Evolutionary conservation across 2,329 filamentous ascomycete species (phyloP), one percentile per base, ranked within the genome.

Genomic region (Fusarium albidum): DNA sequence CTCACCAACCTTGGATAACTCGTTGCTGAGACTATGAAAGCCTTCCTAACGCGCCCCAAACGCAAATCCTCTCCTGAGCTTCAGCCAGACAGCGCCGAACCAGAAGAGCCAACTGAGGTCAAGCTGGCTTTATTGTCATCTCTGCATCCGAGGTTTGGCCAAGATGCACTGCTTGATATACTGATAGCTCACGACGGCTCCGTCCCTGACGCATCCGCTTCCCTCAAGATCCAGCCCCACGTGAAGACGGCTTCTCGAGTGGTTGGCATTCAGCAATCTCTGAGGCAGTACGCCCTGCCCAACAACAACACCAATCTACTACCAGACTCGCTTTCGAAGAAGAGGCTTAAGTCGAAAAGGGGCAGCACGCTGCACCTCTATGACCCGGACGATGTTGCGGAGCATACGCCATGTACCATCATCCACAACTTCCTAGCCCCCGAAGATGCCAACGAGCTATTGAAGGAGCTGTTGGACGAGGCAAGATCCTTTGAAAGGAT

Each of bases 361-460:
- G 94, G 93, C 11, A 85, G 86, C 63, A 97, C 94, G 0, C 74
- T 98, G 3, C 90, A 94, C 68, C 79, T 98, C 0, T 98, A 90
- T 72, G 86, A 90, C 34, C 90, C 93, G 0, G 79, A 85, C 32
- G 92, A 96, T 64, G 85, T 98, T 38, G 89, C 91, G 41, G 81
- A 84, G 18, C 84, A 96, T 68, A 96, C 94, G 0, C 92, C 95
- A 1, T 97, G 93, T 74, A 93, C 91, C 10, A 90, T 98, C 61
- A 86, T 97, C 49, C 92, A 96, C 73, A 95, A 96, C 67, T 97
- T 98, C 64, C 79, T 99, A 1, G 86, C 91, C 0, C 26, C 79
- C 0, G 78, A 87, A 3, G 80, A 90, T 52, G 94, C 95, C 32
- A 88, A 92, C 59, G 79, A 81, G 1, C 79, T 99, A 11, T 78